Percentiles rank a stretch among this genome's conserved stretches.
phyloP scores from a whole-genome alignment of 805 yeast species.

The Ogataea corticis region DNA sequence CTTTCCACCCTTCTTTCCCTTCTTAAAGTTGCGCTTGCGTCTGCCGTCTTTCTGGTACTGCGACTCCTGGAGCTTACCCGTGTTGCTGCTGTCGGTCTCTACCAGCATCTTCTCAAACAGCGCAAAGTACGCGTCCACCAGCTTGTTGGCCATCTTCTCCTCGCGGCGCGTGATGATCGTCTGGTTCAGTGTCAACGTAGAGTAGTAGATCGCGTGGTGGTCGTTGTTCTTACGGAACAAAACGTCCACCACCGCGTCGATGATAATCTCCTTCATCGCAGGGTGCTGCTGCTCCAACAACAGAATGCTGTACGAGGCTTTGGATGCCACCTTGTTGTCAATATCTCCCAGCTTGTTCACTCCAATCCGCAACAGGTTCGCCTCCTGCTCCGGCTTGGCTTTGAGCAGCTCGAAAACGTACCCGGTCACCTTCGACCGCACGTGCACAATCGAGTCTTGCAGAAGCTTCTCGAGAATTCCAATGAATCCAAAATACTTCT shows the following conservation, averaged over 20 bases:
- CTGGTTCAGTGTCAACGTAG: slow-evolving; percentile 87
- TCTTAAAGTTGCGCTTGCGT: slow-evolving; percentile 73
- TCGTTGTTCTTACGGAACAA: slow-evolving; percentile 74
- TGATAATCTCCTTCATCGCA: slow-evolving; percentile 84
- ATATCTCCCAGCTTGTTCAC: slow-evolving; percentile 93
- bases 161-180: slow-evolving; percentile 83
- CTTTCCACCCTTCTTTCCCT: slow-evolving; percentile 86
- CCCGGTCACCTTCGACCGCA: slow-evolving; percentile 71
- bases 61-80: slow-evolving; percentile 38
- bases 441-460: slow-evolving; percentile 91
- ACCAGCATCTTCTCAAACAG: slow-evolving; percentile 80
- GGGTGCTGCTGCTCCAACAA: slow-evolving; percentile 90
- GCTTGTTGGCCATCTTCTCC: slow-evolving; percentile 74
- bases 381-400: slow-evolving; percentile 95
- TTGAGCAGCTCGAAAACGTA: slow-evolving; percentile 80
- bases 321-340: slow-evolving; percentile 87
- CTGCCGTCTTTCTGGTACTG: slow-evolving; percentile 58
- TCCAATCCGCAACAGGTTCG: slow-evolving; percentile 81
- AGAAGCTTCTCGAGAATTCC: slow-evolving; percentile 74
- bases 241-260: slow-evolving; percentile 78
- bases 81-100: slow-evolving; percentile 57
- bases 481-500: slow-evolving; percentile 70
- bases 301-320: slow-evolving; percentile 77
- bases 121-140: slow-evolving; percentile 82
- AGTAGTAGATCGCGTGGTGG: slow-evolving; percentile 85